A percentile compares a stretch with the other conserved stretches of the same genome.
Evolutionary conservation across 495 filamentous ascomycete genomes (phyloP).

Genomic region (Penicillium lagena): DNA sequence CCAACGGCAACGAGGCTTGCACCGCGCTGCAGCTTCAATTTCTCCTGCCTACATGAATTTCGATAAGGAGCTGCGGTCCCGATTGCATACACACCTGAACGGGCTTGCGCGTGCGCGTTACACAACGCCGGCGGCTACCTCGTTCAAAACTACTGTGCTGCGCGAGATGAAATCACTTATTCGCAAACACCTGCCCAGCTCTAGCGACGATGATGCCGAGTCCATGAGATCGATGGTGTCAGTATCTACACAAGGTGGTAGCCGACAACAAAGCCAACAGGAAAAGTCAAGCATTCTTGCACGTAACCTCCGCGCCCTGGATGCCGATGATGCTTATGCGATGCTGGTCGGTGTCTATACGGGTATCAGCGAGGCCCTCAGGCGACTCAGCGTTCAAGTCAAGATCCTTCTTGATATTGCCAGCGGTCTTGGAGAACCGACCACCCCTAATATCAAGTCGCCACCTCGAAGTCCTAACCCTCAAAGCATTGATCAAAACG

Average conservation of each 20-base stretch:
- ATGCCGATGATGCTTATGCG: slow-evolving; percentile 78
- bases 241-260: slow-evolving; percentile 64
- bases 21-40: slow-evolving; percentile 56
- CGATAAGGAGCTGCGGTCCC: slow-evolving; percentile 58
- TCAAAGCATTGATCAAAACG: slow-evolving; percentile 19
- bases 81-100: slow-evolving; percentile 60
- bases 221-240: slow-evolving; percentile 86
- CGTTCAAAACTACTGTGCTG: slow-evolving; percentile 80
- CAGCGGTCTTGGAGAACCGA: slow-evolving; percentile 56
- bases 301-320: slow-evolving; percentile 83
- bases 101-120: slow-evolving; percentile 76
- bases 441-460: slow-evolving; percentile 29
- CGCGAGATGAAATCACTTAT: slow-evolving; percentile 86
- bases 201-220: slow-evolving; percentile 87
- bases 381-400: slow-evolving; percentile 80
- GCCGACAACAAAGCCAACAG: slow-evolving; percentile 65
- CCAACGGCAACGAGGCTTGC: slow-evolving; percentile 56
- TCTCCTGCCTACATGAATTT: slow-evolving; percentile 71
- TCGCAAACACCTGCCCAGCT: slow-evolving; percentile 77
- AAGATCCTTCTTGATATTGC: slow-evolving; percentile 96
- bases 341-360: slow-evolving; percentile 79
- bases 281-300: slow-evolving; percentile 87
- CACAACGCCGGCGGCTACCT: slow-evolving; percentile 69
- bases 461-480: slow-evolving; percentile 42
- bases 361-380: slow-evolving; percentile 76